Evolutionary conservation across 2,329 filamentous ascomycete genomes (phyloP), one percentile per base, ranked within the genome.

Genomic region (Exophiala xenobiotica): DNA sequence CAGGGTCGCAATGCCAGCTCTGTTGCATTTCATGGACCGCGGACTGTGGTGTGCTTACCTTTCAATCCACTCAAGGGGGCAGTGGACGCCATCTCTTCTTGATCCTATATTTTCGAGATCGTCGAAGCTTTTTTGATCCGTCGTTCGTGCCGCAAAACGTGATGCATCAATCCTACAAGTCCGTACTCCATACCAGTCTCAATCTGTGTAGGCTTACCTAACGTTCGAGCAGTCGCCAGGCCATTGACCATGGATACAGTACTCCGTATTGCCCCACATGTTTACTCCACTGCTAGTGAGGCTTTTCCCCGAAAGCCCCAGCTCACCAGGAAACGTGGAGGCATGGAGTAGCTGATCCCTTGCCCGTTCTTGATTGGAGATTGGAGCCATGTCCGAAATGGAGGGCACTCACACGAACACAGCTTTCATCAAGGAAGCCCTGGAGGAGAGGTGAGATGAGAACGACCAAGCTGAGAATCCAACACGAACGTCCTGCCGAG

Each of bases 61-160:
- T 47, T 49, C 47, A 84, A 67, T 58, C 79, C 80, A 9, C 73
- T 68, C 26, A 86, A 70, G 4, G 80, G 78, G 27, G 71, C 31
- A 27, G 31, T 11, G 3, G 23, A 39, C 4, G 48, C 18, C n/a
- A n/a, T n/a, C n/a, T n/a, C n/a, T n/a, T n/a, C n/a, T n/a, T n/a
- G n/a, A n/a, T n/a, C n/a, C n/a, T n/a, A n/a, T n/a, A n/a, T n/a
- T n/a, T n/a, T n/a, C n/a, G n/a, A n/a, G n/a, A n/a, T n/a, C n/a
- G n/a, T n/a, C n/a, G n/a, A n/a, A n/a, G n/a, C n/a, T n/a, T n/a
- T n/a, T n/a, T n/a, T n/a, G n/a, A n/a, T n/a, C n/a, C n/a, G n/a
- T n/a, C n/a, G n/a, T n/a, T n/a, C n/a, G n/a, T n/a, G n/a, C n/a
- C n/a, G n/a, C n/a, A n/a, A n/a, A n/a, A n/a, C n/a, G n/a, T n/a